Evolutionary conservation across 1,284 basidiomycete genomes (phyloP).

Genomic region (Phellinidium pouzarii): DNA sequence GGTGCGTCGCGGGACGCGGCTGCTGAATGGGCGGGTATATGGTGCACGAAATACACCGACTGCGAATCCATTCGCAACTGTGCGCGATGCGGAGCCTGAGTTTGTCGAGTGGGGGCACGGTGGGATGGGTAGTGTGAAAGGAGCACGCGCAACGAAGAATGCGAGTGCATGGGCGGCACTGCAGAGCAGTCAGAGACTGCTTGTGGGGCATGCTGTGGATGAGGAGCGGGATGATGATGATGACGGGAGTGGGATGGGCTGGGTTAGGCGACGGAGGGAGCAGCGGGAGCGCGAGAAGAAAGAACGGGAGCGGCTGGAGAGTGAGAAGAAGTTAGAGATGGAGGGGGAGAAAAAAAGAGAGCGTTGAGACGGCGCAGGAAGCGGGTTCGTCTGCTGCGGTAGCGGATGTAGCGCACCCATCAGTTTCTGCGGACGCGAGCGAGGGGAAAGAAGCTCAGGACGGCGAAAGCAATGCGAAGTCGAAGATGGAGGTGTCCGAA

Average conservation of each 20-base stretch:
- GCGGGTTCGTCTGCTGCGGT: conserved; percentile 18
- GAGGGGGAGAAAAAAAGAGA: conserved; percentile 19
- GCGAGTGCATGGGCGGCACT: conserved; percentile 31
- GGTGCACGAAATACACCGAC: conserved; percentile 31
- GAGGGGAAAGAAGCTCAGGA: conserved; percentile 13
- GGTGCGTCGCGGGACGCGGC: conserved; percentile 34
- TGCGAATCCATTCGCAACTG: conserved; percentile 31
- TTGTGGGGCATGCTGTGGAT: conserved; percentile 25
- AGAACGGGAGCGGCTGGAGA: conserved; percentile 29
- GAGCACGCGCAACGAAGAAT: conserved; percentile 28
- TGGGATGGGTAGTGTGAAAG: conserved; percentile 69
- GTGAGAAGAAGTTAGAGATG: conserved; percentile 18
- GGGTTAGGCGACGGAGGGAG: conserved; percentile 56
- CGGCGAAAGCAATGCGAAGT: neutral
- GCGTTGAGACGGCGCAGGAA: neutral
- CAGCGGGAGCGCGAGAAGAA: conserved; percentile 41
- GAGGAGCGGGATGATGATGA: conserved; percentile 37
- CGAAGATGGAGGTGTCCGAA: conserved; percentile 5
- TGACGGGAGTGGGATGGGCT: conserved; percentile 70
- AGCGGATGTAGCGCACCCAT: neutral
- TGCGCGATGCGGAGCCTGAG: conserved; percentile 55
- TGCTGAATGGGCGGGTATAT: conserved; percentile 77
- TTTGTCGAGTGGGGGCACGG: conserved; percentile 85
- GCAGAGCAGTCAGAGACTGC: conserved; percentile 29
- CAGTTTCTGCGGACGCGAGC: conserved; percentile 22